A percentile compares a stretch with the other conserved stretches of the same genome.
Evolutionary conservation across 2,329 filamentous ascomycete species (phyloP).

Genomic region (Arthrinium puccinioides): DNA sequence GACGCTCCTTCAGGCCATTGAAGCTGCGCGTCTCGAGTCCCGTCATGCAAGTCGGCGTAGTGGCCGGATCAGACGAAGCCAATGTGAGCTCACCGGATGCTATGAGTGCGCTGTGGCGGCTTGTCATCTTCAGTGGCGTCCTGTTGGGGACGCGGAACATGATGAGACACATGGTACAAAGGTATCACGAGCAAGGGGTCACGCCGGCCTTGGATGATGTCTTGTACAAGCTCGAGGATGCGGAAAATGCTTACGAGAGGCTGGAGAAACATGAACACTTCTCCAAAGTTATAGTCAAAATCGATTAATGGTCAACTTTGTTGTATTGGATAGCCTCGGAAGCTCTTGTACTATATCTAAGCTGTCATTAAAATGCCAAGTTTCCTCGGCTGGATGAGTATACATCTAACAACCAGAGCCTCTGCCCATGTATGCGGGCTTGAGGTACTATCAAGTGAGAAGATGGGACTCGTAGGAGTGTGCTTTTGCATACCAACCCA

Average conservation of each 20-base stretch:
- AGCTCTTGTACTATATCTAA: too few relatives aligned
- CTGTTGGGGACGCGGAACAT: constrained; percentile 10
- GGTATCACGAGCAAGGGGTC: constrained; percentile 10
- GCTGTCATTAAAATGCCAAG: too few relatives aligned
- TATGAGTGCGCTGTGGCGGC: constrained; percentile 8
- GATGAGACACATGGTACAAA: constrained; percentile 9
- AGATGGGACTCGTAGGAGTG: too few relatives aligned
- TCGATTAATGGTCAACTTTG: constrained; percentile 3
- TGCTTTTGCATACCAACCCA: too few relatives aligned
- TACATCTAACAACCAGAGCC: too few relatives aligned
- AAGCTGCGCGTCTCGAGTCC: constrained; percentile 35
- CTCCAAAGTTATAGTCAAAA: constrained; percentile 11
- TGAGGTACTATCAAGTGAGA: too few relatives aligned
- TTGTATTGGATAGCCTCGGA: not conserved
- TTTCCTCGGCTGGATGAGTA: too few relatives aligned
- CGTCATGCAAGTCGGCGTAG: constrained; percentile 23
- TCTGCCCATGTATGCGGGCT: too few relatives aligned
- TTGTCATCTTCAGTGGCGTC: constrained; percentile 8
- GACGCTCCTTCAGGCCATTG: constrained; percentile 51
- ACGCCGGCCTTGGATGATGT: constrained; percentile 9
- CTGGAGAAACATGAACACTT: constrained; percentile 11
- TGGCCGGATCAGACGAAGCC: constrained; percentile 8
- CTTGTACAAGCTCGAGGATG: constrained; percentile 8
- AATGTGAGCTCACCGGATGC: constrained; percentile 2
- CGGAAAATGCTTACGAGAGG: constrained; percentile 8